A percentile compares a stretch with the other conserved stretches of the same genome.
phyloP scores from a whole-genome alignment of 2,329 filamentous ascomycete species.

The Claviceps sp. region DNA sequence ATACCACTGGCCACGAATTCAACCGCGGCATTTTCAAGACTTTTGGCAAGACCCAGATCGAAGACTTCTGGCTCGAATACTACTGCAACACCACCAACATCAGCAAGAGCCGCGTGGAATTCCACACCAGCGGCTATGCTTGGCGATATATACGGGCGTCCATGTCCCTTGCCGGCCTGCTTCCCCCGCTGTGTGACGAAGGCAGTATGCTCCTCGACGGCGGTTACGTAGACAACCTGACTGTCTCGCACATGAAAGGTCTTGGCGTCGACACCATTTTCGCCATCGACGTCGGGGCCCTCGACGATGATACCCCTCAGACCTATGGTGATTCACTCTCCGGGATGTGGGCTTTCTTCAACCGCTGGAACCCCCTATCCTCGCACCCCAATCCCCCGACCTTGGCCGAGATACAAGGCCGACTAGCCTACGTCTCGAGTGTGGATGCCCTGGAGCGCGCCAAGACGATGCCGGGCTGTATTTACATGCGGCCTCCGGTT shows the following conservation, averaged over 20 bases:
- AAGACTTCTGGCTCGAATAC: constrained; percentile 97
- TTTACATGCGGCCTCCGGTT: constrained; percentile 93
- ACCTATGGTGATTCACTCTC: constrained; percentile 87
- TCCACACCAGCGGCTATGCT: constrained; percentile 91
- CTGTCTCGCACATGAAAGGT: constrained; percentile 92
- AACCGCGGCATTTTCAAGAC: constrained; percentile 98
- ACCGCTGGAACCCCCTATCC: constrained; percentile 95
- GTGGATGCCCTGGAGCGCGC: constrained; percentile 90
- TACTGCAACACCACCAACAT: constrained; percentile 99
- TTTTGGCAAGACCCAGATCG: constrained; percentile 91
- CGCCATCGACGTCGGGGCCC: constrained; percentile 81
- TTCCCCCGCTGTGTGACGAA: constrained; percentile 92
- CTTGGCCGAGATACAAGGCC: constrained; percentile 86
- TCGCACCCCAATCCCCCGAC: constrained; percentile 83
- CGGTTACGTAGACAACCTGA: constrained; percentile 94
- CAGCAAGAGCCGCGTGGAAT: constrained; percentile 80
- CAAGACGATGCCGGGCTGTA: constrained; percentile 78
- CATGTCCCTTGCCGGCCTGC: constrained; percentile 86
- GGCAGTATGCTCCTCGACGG: constrained; percentile 94
- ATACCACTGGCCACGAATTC: constrained; percentile 97
- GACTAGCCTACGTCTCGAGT: constrained; percentile 86
- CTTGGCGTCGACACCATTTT: constrained; percentile 90
- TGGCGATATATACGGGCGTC: constrained; percentile 95
- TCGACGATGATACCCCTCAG: constrained; percentile 88
- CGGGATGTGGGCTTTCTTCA: constrained; percentile 87